A percentile compares a stretch with the other conserved stretches of the same genome.
These are phyloP conservation scores for Xylariaceae sp. DNA, from an alignment of 2,329 filamentous ascomycete genomes.

Conservation along the genomic window DNA sequence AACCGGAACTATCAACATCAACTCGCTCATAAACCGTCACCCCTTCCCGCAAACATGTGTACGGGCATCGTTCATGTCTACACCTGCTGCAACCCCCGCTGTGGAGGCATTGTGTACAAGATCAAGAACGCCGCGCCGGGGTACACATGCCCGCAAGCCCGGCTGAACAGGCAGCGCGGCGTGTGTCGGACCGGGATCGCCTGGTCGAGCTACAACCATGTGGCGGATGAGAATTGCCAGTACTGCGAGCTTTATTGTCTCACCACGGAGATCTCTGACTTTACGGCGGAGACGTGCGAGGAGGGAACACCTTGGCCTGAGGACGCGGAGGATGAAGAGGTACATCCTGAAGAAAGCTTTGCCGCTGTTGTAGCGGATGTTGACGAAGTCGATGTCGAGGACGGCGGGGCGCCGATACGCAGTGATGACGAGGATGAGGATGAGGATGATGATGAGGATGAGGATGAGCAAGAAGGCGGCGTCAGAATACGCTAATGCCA, in stretches of 20 bases:
- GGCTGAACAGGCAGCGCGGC: slow-evolving; percentile 7
- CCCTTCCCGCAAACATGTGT: slow-evolving; percentile 19
- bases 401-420: too few species aligned
- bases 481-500: too few species aligned
- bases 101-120: slow-evolving; percentile 14
- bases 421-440: too few species aligned
- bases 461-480: too few species aligned
- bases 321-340: slow-evolving; percentile 4
- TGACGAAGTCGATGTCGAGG: not conserved
- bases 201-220: slow-evolving; percentile 13
- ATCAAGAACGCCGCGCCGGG: slow-evolving; percentile 12
- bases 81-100: slow-evolving; percentile 13
- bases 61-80: slow-evolving; percentile 17
- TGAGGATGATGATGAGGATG: too few species aligned
- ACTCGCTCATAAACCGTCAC: too few species aligned
- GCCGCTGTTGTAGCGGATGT: slow-evolving; percentile 18
- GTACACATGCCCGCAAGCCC: slow-evolving; percentile 21
- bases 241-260: slow-evolving; percentile 20
- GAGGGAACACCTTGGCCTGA: slow-evolving; percentile 12
- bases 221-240: slow-evolving; percentile 18
- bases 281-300: slow-evolving; percentile 15
- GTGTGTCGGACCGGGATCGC: slow-evolving; percentile 22
- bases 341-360: not conserved
- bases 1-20: too few species aligned
- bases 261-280: slow-evolving; percentile 1